phyloP scores from a whole-genome alignment of 73 alveolate species.

The Stentor roeselii region DNA sequence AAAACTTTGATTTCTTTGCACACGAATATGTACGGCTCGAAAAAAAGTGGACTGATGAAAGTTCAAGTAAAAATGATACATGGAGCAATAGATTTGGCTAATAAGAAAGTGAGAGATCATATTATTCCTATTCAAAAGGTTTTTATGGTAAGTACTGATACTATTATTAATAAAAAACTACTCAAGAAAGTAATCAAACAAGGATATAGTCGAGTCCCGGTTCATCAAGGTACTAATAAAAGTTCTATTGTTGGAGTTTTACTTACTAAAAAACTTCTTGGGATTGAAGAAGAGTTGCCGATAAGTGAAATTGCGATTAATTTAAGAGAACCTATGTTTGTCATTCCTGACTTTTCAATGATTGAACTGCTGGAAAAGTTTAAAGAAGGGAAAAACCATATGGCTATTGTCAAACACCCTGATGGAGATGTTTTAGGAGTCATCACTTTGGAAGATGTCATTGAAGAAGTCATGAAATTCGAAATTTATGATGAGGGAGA shows the following conservation, averaged over 20 bases:
- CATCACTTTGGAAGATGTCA: slow-evolving; percentile 20
- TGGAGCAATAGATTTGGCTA: slow-evolving; percentile 26
- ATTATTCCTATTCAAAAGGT: slow-evolving; percentile 24
- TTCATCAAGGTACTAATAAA: background rate
- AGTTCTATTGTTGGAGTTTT: slow-evolving; percentile 5
- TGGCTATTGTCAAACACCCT: slow-evolving; percentile 55
- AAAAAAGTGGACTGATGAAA: background rate
- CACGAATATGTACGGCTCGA: background rate
- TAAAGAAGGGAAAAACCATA: slow-evolving; percentile 61
- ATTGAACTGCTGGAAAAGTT: slow-evolving; percentile 53
- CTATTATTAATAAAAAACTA: background rate
- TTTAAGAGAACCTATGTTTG: slow-evolving; percentile 50
- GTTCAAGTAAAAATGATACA: slow-evolving; percentile 36
- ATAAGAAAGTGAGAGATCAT: background rate
- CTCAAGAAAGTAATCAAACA: background rate
- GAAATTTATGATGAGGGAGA: slow-evolving; percentile 34
- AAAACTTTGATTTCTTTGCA: slow-evolving; percentile 20
- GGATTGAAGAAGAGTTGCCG: slow-evolving; percentile 40
- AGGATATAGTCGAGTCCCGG: slow-evolving; percentile 18
- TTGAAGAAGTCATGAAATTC: slow-evolving; percentile 19
- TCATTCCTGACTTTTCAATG: slow-evolving; percentile 40
- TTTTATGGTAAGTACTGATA: background rate
- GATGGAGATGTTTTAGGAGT: slow-evolving; percentile 10
- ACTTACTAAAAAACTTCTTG: slow-evolving; percentile 58
- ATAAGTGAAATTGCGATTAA: slow-evolving; percentile 39